phyloP scores from a whole-genome alignment of 306 rosid genomes.

The Calophaca sinica region DNA sequence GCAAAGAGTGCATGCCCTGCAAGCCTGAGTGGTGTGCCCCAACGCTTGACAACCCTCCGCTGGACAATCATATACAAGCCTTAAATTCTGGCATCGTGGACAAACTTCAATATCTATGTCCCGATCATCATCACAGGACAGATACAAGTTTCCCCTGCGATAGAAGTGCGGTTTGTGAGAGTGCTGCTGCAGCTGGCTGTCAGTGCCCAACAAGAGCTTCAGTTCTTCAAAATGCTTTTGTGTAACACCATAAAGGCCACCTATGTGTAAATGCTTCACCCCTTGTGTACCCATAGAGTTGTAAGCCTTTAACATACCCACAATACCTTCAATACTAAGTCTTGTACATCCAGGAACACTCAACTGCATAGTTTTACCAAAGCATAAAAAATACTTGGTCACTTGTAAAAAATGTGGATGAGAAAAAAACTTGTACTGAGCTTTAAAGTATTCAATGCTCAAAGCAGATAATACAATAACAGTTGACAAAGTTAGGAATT shows the following conservation, averaged over 20 bases:
- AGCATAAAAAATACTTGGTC: constrained; percentile 37
- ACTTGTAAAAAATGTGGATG: constrained; percentile 15
- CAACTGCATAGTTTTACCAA: constrained; percentile 60
- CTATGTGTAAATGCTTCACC: constrained; percentile 81
- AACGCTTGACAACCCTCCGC: constrained; percentile 68
- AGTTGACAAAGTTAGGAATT: constrained; percentile 3
- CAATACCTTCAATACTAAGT: constrained; percentile 79
- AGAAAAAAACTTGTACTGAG: neutral
- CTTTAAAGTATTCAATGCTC: neutral
- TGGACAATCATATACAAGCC: constrained; percentile 93
- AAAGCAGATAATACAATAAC: constrained; percentile 5
- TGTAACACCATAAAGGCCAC: constrained; percentile 83
- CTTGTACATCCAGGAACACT: constrained; percentile 93
- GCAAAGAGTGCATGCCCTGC: constrained; percentile 89
- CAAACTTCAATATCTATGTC: constrained; percentile 79
- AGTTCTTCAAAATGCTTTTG: constrained; percentile 74
- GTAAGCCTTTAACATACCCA: constrained; percentile 67
- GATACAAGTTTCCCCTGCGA: constrained; percentile 66
- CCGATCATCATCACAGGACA: constrained; percentile 74
- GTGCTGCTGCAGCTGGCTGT: constrained; percentile 55
- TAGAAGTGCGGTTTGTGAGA: constrained; percentile 70
- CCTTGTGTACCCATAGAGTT: constrained; percentile 64
- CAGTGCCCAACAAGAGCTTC: constrained; percentile 68
- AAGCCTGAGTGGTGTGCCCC: constrained; percentile 55
- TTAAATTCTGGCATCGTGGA: constrained; percentile 78